These are phyloP conservation scores for Trichoderma gamsii DNA, from an alignment of 495 filamentous ascomycete species.

Conservation along the genomic window DNA sequence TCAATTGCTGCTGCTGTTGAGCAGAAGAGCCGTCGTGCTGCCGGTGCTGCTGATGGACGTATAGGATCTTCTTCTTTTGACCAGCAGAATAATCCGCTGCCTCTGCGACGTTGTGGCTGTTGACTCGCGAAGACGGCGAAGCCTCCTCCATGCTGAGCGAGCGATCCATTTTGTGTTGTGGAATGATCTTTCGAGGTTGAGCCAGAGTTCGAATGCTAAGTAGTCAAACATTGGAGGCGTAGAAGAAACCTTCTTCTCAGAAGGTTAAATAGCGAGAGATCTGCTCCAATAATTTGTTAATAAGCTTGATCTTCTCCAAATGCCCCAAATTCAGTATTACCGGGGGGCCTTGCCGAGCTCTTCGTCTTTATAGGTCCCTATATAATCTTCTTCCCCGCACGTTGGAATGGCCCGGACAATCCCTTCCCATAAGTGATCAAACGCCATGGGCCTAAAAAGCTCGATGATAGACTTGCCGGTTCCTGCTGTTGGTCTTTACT, in stretches of 20 bases:
- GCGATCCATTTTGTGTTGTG: background rate
- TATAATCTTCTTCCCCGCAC: background rate
- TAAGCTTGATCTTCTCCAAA: background rate
- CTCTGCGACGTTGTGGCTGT: background rate
- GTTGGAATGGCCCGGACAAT: background rate
- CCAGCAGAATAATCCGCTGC: background rate
- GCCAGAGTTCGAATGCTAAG: background rate
- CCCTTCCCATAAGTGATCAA: background rate
- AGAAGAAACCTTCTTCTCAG: too few species aligned
- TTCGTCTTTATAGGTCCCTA: background rate
- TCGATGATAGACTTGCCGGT: background rate
- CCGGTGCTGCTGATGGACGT: background rate
- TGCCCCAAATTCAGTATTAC: background rate
- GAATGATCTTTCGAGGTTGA: background rate
- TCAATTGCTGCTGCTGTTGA: background rate
- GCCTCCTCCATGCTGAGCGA: background rate
- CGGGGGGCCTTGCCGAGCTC: background rate
- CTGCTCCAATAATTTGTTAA: too few species aligned
- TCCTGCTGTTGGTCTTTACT: background rate
- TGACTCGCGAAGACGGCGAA: background rate
- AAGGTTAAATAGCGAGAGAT: too few species aligned
- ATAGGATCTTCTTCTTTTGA: background rate
- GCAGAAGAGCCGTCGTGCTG: background rate
- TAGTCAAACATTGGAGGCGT: background rate
- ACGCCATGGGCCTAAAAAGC: background rate